Base-by-base conservation (phyloP, 495 filamentous ascomycete species). In the Neurospora sp. region DNA sequence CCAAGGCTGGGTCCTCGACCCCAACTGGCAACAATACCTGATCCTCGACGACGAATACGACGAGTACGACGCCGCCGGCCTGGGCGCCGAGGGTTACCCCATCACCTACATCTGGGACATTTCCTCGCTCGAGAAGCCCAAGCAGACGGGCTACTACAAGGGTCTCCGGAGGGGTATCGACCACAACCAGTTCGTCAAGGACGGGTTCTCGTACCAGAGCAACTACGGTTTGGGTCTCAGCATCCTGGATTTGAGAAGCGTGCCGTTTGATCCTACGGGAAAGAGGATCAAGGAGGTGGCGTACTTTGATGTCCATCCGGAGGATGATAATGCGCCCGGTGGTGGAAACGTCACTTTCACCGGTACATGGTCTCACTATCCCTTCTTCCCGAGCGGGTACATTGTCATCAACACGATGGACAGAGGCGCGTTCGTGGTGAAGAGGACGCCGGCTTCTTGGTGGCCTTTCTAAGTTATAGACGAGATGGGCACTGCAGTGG, bases 11-110 rank as follows among this genome's bases (percentile, higher is more conserved):
- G 81, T 89, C 0, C 78, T 84, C 10, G 82, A 89, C 74, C 71
- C 79, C 10, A n/a, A 72, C 10, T 78, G 77, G 75, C 78, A 81
- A 62, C 72, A 84, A 16, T 84, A 84, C 75, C 83, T 89, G 10
- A 79, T 89, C 38, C 73, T 86, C 38, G 88, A 89, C 75, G 88
- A 89, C 76, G 88, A 89, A 73, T 80, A 83, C 72, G 87, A 89
- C 76, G 88, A 89, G 78, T 69, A 76, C 48, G 79, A 87, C 73
- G 69, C 70, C 11, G 71, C 75, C 7, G 87, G 84, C 16, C 82
- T 81, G 5, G 85, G 85, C 7, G 78, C 76, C 5, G 74, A 81
- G 37, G 80, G 82, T 0, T 79, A 79, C 70, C 79, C 88, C 8
- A 82, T 86, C n/a, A 82, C 85, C 20, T 83, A 83, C 73, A 86